These are phyloP conservation scores for Colletotrichum phormii DNA, from an alignment of 2,329 filamentous ascomycete genomes.

Conservation along the genomic window DNA sequence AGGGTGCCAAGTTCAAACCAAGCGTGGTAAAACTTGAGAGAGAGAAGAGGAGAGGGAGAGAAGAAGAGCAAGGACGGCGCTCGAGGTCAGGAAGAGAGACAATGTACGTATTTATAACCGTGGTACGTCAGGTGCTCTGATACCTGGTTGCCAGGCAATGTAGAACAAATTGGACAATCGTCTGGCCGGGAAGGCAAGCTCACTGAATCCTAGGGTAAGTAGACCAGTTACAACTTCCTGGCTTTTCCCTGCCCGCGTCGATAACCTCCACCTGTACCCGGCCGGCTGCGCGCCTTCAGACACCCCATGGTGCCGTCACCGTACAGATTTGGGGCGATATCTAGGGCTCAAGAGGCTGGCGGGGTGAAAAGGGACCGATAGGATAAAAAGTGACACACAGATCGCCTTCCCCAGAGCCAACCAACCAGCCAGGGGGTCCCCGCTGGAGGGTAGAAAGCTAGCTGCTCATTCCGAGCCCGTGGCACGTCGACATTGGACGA, in stretches of 20 bases:
- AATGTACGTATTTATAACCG: constrained; percentile 29
- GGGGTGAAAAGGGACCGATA: constrained; percentile 28
- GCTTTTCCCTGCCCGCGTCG: neutral
- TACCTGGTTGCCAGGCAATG: constrained; percentile 8
- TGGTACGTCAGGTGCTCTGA: constrained; percentile 4
- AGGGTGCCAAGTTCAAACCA: constrained; percentile 13
- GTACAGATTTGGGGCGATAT: constrained; percentile 21
- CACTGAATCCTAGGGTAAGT: neutral
- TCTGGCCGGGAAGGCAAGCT: constrained; percentile 2
- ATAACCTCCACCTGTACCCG: neutral
- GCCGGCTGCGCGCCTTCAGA: constrained; percentile 9
- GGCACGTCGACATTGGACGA: neutral
- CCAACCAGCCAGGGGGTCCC: constrained; percentile 20
- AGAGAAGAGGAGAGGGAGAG: constrained; percentile 1
- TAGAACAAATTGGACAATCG: neutral
- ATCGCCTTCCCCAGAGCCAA: constrained; percentile 7
- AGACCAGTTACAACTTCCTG: neutral
- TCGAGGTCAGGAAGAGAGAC: neutral
- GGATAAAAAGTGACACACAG: constrained; percentile 27
- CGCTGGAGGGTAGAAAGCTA: neutral
- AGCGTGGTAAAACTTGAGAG: constrained; percentile 11
- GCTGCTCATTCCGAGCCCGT: neutral
- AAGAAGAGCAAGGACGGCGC: neutral
- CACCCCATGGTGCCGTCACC: constrained; percentile 31
- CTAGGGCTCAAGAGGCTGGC: constrained; percentile 2